Evolutionary conservation across 2,329 filamentous ascomycete genomes (phyloP).

Genomic region (Aschersonia sp.): DNA sequence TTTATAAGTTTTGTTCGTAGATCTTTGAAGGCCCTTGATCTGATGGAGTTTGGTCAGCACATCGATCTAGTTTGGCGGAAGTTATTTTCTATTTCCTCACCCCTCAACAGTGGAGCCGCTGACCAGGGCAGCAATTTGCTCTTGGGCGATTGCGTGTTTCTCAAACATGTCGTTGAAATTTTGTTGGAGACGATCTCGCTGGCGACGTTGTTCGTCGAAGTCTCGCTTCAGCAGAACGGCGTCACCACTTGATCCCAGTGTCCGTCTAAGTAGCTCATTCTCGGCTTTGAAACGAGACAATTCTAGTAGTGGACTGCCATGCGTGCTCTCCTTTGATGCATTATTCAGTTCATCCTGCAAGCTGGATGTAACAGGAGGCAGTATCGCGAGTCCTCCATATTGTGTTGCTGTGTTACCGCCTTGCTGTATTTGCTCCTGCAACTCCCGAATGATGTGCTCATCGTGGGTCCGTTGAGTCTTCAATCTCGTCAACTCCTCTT

Average conservation of each 20-base stretch:
- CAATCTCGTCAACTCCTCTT: slow-evolving; percentile 32
- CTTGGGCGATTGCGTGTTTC: slow-evolving; percentile 40
- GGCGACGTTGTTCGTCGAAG: slow-evolving; percentile 37
- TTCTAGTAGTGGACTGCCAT: slow-evolving; percentile 31
- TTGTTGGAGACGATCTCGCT: slow-evolving; percentile 35
- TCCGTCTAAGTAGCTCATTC: slow-evolving; percentile 42
- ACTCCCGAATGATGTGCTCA: slow-evolving; percentile 40
- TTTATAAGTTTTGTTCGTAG: slow-evolving; percentile 33
- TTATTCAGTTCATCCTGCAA: slow-evolving; percentile 48
- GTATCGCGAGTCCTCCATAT: slow-evolving; percentile 7
- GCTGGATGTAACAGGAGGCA: slow-evolving; percentile 18
- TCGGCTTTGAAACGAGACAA: slow-evolving; percentile 46
- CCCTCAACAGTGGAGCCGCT: slow-evolving; percentile 36
- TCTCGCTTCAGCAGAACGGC: slow-evolving; percentile 39
- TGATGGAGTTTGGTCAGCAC: slow-evolving; percentile 27
- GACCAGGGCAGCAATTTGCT: slow-evolving; percentile 41
- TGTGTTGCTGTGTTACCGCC: slow-evolving; percentile 11
- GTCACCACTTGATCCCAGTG: slow-evolving; percentile 37
- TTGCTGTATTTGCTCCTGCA: slow-evolving; percentile 42
- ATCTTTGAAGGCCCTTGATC: slow-evolving; percentile 36
- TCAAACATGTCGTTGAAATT: slow-evolving; percentile 43
- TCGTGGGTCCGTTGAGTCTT: slow-evolving; percentile 32
- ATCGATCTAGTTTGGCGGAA: slow-evolving; percentile 13
- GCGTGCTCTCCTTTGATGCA: slow-evolving; percentile 23
- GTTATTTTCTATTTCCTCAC: slow-evolving; percentile 28